Conservation (phyloP, 1,284 basidiomycete genomes). For the Meripilus lineatus region DNA sequence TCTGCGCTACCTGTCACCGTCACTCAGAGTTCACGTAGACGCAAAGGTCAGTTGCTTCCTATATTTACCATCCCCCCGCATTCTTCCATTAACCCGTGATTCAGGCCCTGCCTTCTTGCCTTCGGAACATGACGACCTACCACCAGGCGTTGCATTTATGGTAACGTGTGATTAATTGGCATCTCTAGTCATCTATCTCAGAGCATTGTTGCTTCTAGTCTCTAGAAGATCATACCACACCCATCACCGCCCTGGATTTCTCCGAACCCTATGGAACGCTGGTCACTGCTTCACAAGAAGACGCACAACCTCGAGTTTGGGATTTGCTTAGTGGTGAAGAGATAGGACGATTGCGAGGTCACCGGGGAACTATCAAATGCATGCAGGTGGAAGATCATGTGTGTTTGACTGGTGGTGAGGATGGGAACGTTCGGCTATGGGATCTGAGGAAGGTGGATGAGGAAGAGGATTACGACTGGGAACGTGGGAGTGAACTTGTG, state of each 20-base stretch:
- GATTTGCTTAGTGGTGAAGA: constrained; percentile 80
- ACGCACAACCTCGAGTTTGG: constrained; percentile 80
- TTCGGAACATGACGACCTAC: constrained; percentile 95
- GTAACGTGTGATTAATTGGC: constrained; percentile 48
- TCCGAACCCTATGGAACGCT: constrained; percentile 95
- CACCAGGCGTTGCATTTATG: constrained; percentile 96
- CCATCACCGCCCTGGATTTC: constrained; percentile 90
- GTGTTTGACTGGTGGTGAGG: constrained; percentile 88
- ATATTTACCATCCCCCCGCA: constrained; percentile 7
- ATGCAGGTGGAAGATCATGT: constrained; percentile 92
- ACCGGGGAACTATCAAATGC: constrained; percentile 78
- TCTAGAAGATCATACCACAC: constrained; percentile 73
- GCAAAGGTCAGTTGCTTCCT: constrained; percentile 53
- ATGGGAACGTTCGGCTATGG: constrained; percentile 85
- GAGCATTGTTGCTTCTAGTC: constrained; percentile 45
- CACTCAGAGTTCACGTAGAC: constrained; percentile 64
- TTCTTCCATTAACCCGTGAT: constrained; percentile 20
- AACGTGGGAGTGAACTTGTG: constrained; percentile 48
- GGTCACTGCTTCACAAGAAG: constrained; percentile 82
- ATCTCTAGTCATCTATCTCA: constrained; percentile 1
- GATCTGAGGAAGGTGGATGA: constrained; percentile 79
- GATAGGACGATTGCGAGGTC: constrained; percentile 78
- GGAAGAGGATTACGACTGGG: constrained; percentile 56
- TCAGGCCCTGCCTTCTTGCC: constrained; percentile 91
- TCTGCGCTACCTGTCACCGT: constrained; percentile 42